Evolutionary conservation across 1,284 basidiomycete species (phyloP), one percentile per base, ranked within the genome.

Genomic region (Moesziomyces antarcticus): DNA sequence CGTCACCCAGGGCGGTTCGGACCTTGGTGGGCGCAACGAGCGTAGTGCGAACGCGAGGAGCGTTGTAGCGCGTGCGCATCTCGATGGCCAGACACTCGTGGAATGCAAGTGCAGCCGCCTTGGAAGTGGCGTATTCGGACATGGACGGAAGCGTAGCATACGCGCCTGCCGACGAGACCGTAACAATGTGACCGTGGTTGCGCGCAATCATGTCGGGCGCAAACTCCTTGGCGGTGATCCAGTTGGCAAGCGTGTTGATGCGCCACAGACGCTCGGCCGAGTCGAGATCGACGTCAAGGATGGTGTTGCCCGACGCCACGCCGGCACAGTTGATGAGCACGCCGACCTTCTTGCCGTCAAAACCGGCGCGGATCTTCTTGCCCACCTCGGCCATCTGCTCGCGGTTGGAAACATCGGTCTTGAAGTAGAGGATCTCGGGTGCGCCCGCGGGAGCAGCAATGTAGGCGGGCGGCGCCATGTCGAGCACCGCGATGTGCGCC

Each of bases 141-240:
- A 84, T 79, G 44, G 77, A 73, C 0, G 81, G 79, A 14, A 82
- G 69, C 7, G 77, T 73, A 13, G 55, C 60, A 59, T 81, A 82
- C n/a, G 73, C 71, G 18, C 75, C 79, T 5, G 73, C 73, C 14
- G 74, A 78, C 2, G 82, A 82, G 25, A 83, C 74, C 2, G 75
- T 82, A 40, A 83, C 56, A 42, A 82, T 71, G 57, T 82, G 81
- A 14, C 82, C 82, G 70, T 83, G 82, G 57, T 84, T 84, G 44
- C 58, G 51, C 27, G 64, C 56, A 40, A 83, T 69, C 73, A 84
- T 77, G 58, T 71, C 57, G 2, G 82, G 82, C 25, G 81, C 56
- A 58, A 84, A 84, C 50, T 83, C 78, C 50, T 82, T 73, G 35
- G 56, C 65, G 20, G 79, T 82, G 57, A 77, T 64, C 50, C 69